Percentiles rank a stretch among this genome's conserved stretches.
Conservation (phyloP, 1,284 basidiomycete species). For the Xerocomus minutiporus region DNA sequence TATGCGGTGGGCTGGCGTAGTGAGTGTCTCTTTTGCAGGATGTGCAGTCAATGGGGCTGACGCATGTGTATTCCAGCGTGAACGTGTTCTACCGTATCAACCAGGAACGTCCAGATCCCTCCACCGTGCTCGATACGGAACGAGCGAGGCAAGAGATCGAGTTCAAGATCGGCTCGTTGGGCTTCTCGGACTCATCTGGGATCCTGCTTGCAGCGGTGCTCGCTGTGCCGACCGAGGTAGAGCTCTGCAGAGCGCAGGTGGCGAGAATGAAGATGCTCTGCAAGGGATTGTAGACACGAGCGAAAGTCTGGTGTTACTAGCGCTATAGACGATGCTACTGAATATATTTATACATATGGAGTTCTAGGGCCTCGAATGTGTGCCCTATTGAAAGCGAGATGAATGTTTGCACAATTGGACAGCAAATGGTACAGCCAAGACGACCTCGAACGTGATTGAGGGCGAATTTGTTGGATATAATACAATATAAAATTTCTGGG, state of each 20-base stretch:
- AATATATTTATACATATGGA: background rate
- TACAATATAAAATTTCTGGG: background rate
- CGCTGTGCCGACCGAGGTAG: conserved; percentile 81
- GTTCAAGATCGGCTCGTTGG: conserved; percentile 86
- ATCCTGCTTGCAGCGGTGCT: conserved; percentile 77
- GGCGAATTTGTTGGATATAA: background rate
- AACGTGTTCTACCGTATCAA: conserved; percentile 86
- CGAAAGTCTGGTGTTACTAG: no score
- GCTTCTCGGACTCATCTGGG: conserved; percentile 71
- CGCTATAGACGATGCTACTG: background rate
- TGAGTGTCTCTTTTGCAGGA: conserved; percentile 36
- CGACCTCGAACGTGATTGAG: no score
- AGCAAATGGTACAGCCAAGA: background rate
- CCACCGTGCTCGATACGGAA: conserved; percentile 45
- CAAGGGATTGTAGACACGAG: conserved; percentile 50
- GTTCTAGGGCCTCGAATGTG: background rate
- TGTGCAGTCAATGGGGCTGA: background rate
- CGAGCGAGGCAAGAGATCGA: conserved; percentile 70
- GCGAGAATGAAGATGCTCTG: conserved; percentile 70
- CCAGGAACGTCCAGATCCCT: conserved; percentile 56
- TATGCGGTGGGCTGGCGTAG: conserved; percentile 93
- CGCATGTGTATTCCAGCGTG: conserved; percentile 46
- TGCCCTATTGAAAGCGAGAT: background rate
- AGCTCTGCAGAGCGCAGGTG: conserved; percentile 72
- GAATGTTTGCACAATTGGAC: background rate